Percentiles rank a stretch among this genome's conserved stretches.
phyloP scores from a whole-genome alignment of 2,329 filamentous ascomycete genomes.

The Ophiostoma angusticollis region DNA sequence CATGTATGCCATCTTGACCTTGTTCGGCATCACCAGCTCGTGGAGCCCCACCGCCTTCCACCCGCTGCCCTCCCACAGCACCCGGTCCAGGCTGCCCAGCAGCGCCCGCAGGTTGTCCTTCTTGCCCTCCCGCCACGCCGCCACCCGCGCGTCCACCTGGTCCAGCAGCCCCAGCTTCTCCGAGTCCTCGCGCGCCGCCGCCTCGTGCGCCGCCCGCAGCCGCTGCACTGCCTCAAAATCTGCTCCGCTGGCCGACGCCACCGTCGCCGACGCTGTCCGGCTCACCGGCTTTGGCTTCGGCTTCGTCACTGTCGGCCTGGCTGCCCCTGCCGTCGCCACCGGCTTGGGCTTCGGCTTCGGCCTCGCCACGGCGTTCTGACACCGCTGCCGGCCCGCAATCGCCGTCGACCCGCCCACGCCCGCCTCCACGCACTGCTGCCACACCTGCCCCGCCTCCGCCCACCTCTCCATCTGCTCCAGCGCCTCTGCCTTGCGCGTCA shows the following conservation, averaged over 20 bases:
- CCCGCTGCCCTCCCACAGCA: conserved; percentile 81
- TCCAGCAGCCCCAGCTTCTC: conserved; percentile 87
- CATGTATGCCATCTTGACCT: conserved; percentile 98
- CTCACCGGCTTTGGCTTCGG: conserved; percentile 20
- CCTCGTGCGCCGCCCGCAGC: conserved; percentile 71
- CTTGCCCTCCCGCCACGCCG: conserved; percentile 80
- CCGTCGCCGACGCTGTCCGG: conserved; percentile 20
- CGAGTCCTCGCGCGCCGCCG: conserved; percentile 75
- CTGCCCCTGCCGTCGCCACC: no score
- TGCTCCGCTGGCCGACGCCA: conserved; percentile 20
- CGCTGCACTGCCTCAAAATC: conserved; percentile 68
- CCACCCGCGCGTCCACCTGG: conserved; percentile 66
- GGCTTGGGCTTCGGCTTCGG: conserved; percentile 24
- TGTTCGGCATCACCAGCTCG: conserved; percentile 81
- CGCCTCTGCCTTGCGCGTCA: conserved; percentile 90
- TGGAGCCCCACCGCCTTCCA: conserved; percentile 97
- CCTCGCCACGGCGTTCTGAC: conserved; percentile 74
- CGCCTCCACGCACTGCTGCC: conserved; percentile 70
- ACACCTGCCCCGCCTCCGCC: conserved; percentile 67
- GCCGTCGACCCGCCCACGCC: conserved; percentile 78
- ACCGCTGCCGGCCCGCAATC: conserved; percentile 74
- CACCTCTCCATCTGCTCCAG: conserved; percentile 93
- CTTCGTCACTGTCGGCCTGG: no score
- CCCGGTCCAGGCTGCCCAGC: conserved; percentile 71
- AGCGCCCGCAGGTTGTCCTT: conserved; percentile 83